Evolutionary conservation across 2,329 filamentous ascomycete species (phyloP).

Genomic region (Cladosporium sp.): DNA sequence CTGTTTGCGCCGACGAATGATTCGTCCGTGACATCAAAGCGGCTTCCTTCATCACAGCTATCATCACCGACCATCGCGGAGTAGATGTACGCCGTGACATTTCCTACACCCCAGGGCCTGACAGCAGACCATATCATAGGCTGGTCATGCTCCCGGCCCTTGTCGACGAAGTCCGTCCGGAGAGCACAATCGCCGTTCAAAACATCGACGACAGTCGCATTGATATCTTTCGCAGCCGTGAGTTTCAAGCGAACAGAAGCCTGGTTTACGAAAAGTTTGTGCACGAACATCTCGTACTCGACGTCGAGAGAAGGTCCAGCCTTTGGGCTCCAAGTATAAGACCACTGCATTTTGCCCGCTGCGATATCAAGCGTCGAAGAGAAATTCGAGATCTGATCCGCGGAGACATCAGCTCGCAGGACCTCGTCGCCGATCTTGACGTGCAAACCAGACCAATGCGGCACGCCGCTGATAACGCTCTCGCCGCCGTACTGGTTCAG

Average conservation of each 20-base stretch:
- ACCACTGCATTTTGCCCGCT: slow-evolving; percentile 57
- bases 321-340: slow-evolving; percentile 59
- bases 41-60: slow-evolving; percentile 34
- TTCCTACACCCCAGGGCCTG: slow-evolving; percentile 52
- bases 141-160: slow-evolving; percentile 46
- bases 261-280: slow-evolving; percentile 57
- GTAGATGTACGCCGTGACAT: slow-evolving; percentile 57
- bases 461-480: slow-evolving; percentile 64
- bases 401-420: slow-evolving; percentile 56
- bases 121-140: slow-evolving; percentile 59
- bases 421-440: slow-evolving; percentile 50
- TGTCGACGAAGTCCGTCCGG: slow-evolving; percentile 53
- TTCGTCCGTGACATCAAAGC: slow-evolving; percentile 39
- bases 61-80: slow-evolving; percentile 43
- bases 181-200: slow-evolving; percentile 64
- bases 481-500: slow-evolving; percentile 63
- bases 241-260: slow-evolving; percentile 56
- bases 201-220: slow-evolving; percentile 58
- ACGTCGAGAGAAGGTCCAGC: slow-evolving; percentile 48
- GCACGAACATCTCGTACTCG: slow-evolving; percentile 59
- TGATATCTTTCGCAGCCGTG: slow-evolving; percentile 46
- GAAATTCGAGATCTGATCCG: slow-evolving; percentile 55
- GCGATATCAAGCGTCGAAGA: slow-evolving; percentile 56
- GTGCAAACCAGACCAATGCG: slow-evolving; percentile 59
- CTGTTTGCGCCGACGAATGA: slow-evolving; percentile 49